Percentiles rank a stretch among this genome's conserved stretches.
Conservation (phyloP, 768 basidiomycete genomes). For the Trichaptum fuscoviolaceum region DNA sequence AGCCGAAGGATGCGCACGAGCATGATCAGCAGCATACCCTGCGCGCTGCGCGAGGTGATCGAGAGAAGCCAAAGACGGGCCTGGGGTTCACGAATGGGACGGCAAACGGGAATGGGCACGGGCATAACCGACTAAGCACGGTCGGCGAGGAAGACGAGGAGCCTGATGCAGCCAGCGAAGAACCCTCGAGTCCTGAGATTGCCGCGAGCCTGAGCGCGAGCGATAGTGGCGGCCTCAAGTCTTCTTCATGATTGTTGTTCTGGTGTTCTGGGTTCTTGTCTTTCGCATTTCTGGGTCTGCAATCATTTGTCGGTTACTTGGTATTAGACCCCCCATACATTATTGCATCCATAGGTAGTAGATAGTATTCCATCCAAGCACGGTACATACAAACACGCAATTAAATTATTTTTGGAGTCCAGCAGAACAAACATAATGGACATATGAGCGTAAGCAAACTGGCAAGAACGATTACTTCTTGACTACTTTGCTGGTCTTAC, state of each 20-base stretch:
- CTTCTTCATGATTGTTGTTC: background rate
- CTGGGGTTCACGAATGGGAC: background rate
- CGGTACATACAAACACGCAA: background rate
- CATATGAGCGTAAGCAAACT: background rate
- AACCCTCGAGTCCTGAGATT: background rate
- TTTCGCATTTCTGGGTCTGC: too few relatives aligned
- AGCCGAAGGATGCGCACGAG: background rate
- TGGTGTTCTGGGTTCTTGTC: background rate
- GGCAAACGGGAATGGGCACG: background rate
- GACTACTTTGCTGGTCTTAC: constrained; percentile 62
- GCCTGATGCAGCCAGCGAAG: background rate
- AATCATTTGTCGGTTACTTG: too few relatives aligned
- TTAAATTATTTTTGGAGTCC: constrained; percentile 3
- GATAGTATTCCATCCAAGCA: constrained; percentile 1
- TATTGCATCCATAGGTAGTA: background rate
- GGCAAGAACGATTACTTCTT: constrained; percentile 33
- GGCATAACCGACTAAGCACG: background rate
- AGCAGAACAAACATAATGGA: background rate
- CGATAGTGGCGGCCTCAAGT: background rate
- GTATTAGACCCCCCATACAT: too few relatives aligned
- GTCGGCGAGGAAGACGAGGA: background rate
- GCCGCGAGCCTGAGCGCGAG: background rate
- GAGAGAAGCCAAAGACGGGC: background rate
- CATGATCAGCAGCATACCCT: background rate
- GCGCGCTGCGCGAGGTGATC: background rate